Conservation (phyloP, 768 basidiomycete species). For the Amanita polypyramis region DNA sequence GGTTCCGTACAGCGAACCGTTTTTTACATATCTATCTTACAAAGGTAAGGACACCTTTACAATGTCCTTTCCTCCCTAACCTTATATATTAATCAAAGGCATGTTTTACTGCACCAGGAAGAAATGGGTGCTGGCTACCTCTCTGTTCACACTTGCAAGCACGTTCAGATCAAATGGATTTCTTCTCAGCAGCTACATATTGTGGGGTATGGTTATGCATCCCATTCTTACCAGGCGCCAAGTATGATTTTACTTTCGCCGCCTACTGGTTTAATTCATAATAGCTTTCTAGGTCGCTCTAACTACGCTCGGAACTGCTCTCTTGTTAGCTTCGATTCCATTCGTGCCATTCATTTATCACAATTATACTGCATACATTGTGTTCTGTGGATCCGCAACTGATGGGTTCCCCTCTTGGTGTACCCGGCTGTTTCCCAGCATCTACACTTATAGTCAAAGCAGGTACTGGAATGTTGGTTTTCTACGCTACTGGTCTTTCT, state of each 20-base stretch:
- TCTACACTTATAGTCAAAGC: conserved; percentile 75
- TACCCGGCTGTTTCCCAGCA: conserved; percentile 40
- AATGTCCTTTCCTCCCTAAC: not conserved
- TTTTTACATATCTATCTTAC: conserved; percentile 78
- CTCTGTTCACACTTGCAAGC: conserved; percentile 54
- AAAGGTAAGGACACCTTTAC: conserved; percentile 32
- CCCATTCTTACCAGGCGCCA: conserved; percentile 32
- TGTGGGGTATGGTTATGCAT: conserved; percentile 61
- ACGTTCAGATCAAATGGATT: conserved; percentile 73
- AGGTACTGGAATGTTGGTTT: conserved; percentile 86
- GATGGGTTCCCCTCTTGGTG: conserved; percentile 51
- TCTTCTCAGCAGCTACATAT: conserved; percentile 63
- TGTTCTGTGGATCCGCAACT: conserved; percentile 45
- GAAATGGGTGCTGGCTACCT: conserved; percentile 44
- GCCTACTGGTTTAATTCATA: conserved; percentile 1
- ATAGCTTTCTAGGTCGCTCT: conserved; percentile 23
- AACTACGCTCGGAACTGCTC: conserved; percentile 22
- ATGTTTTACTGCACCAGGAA: conserved; percentile 44
- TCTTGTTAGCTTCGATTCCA: conserved; percentile 33
- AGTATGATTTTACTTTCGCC: conserved; percentile 16
- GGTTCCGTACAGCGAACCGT: conserved; percentile 76
- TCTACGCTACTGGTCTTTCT: conserved; percentile 73
- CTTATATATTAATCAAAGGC: conserved; percentile 23
- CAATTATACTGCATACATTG: conserved; percentile 53
- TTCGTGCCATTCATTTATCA: conserved; percentile 62